Conservation (phyloP, 768 basidiomycete species). For the Lactifluus hygrophoroides region DNA sequence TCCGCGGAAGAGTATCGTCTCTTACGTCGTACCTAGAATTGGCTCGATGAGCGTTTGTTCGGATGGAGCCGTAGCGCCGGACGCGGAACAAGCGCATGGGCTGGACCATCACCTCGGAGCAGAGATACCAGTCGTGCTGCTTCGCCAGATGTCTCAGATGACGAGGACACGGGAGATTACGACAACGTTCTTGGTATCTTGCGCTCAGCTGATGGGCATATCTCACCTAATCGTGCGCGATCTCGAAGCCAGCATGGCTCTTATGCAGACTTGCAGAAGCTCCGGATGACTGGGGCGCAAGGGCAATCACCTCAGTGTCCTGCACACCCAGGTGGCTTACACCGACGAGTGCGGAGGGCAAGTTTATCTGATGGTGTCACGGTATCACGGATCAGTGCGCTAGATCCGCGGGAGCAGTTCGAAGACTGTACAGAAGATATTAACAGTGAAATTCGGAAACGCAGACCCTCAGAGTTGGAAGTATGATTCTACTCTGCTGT, state of each 20-base stretch:
- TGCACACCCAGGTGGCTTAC: conserved; percentile 31
- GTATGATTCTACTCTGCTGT: conserved; percentile 16
- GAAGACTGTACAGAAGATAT: conserved; percentile 54
- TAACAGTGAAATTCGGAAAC: conserved; percentile 51
- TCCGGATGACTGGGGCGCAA: conserved; percentile 31
- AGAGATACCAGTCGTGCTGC: conserved; percentile 54
- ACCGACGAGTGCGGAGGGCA: conserved; percentile 39
- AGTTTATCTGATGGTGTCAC: conserved; percentile 59
- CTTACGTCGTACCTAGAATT: conserved; percentile 37
- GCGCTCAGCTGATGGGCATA: conserved; percentile 39
- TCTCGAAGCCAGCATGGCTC: conserved; percentile 58
- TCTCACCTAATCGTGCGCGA: conserved; percentile 30
- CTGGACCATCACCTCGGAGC: conserved; percentile 40
- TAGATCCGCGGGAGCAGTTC: conserved; percentile 53
- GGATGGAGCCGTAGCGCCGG: conserved; percentile 73
- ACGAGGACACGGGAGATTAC: conserved; percentile 86
- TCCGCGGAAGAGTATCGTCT: not conserved
- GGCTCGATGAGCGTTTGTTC: conserved; percentile 88
- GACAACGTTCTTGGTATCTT: conserved; percentile 76
- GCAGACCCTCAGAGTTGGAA: conserved; percentile 20
- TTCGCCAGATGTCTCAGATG: conserved; percentile 74
- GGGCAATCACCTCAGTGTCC: conserved; percentile 23
- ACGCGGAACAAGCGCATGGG: conserved; percentile 86
- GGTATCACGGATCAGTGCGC: conserved; percentile 52
- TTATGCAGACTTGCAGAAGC: conserved; percentile 74